Base-by-base conservation (phyloP, 805 yeast genomes). In the Groenewaldozyma tartarivorans region DNA sequence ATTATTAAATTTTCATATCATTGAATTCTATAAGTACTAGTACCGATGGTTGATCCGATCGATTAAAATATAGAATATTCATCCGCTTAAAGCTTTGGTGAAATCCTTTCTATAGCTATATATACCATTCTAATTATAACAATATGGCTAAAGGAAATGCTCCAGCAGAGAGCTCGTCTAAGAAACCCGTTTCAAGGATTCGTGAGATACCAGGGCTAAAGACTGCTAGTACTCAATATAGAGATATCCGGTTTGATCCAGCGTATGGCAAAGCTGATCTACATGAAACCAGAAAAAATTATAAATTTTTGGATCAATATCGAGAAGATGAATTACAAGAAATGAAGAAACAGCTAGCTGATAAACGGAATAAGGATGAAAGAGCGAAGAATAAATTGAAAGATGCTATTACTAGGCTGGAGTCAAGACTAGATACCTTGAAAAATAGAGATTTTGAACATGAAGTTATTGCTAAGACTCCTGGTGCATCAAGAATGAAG, bases 171-270 rank as follows among this genome's bases (percentile, higher is more conserved):
- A 54, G 74, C 20, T 81, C 92, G 4, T 66, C 94, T 0, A 86
- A 81, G 58, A 72, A 64, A 48, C 81, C 79, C 15, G 94, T 81
- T 0, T 66, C 85, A 0, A 67, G 69, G 48, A 67, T 85, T 29
- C 70, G 97, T 48, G 77, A 79, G 34, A 78, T 88, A 9, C 90
- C 67, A 2, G 66, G 63, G 4, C 59, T 58, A 19, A 46, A 47
- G 22, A 21, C 33, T 7, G 59, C 48, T 56, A 62, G 59, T 13
- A 66, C 65, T 13, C 61, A 80, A 21, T 79, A 81, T 56, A 71
- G 75, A 37, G 98, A 92, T 63, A 80, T 94, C 26, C 70, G 98
- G 50, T 92, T 92, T 58, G 96, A 92, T 60, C 73, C 90, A 2
- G 87, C 95, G 0, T 76, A 77, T 48, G 97, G 97, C 43, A 81